Evolutionary conservation across 352 stramenopile species (phyloP).

Genomic region (Phytophthora quininea): DNA sequence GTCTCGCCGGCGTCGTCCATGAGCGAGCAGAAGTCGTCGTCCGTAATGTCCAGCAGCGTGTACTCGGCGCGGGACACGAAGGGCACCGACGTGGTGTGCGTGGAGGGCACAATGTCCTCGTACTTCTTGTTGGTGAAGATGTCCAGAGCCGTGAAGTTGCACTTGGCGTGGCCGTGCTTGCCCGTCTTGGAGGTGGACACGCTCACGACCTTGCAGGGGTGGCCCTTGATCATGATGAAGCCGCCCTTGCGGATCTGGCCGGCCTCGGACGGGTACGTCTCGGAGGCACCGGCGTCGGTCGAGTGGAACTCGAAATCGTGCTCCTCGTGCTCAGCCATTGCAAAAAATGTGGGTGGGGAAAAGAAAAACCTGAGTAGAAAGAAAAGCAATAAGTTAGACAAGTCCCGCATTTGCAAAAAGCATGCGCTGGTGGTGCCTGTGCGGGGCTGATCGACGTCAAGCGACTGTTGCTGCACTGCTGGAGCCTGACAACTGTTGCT

Average conservation of each 20-base stretch:
- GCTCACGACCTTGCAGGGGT: constrained; percentile 97
- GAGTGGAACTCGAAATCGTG: constrained; percentile 92
- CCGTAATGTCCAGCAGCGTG: constrained; percentile 98
- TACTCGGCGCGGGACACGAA: constrained; percentile 97
- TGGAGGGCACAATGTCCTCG: constrained; percentile 99
- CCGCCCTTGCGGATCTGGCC: constrained; percentile 99
- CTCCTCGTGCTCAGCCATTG: constrained; percentile 62
- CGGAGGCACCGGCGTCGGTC: constrained; percentile 96
- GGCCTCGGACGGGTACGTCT: constrained; percentile 98
- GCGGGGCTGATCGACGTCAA: neutral
- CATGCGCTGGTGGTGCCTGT: neutral
- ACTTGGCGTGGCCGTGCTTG: constrained; percentile 99
- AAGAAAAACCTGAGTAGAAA: constrained; percentile 16
- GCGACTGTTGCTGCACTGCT: neutral
- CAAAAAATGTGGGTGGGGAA: constrained; percentile 22
- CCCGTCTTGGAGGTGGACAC: constrained; percentile 99
- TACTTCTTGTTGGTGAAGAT: constrained; percentile 99
- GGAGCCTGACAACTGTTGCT: neutral
- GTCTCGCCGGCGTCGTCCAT: constrained; percentile 98
- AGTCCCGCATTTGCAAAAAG: neutral
- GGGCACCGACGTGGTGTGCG: constrained; percentile 98
- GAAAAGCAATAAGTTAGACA: neutral
- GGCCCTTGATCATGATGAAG: constrained; percentile 99
- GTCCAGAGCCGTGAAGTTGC: constrained; percentile 98
- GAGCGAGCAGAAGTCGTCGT: constrained; percentile 98